Percentiles rank a stretch among this genome's conserved stretches.
Conservation (phyloP, 495 filamentous ascomycete species). For the Aspergillus heteromorphus region DNA sequence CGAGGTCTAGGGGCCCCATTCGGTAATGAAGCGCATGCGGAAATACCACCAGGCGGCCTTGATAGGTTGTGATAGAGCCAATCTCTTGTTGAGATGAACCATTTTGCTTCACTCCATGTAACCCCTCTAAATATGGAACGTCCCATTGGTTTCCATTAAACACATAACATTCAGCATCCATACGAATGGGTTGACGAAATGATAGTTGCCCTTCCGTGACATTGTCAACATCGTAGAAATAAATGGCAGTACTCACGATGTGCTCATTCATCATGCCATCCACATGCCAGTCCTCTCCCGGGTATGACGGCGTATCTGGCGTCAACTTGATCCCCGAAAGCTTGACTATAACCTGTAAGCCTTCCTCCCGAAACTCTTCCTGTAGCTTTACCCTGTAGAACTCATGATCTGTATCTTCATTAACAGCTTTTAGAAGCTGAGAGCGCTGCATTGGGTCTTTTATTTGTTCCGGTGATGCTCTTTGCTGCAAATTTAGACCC, state of each 20-base stretch:
- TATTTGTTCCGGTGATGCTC: too few species aligned
- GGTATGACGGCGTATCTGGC: conserved; percentile 9
- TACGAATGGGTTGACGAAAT: conserved; percentile 3
- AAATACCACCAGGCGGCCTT: conserved; percentile 7
- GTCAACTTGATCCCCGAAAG: conserved; percentile 11
- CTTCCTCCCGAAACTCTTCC: conserved; percentile 10
- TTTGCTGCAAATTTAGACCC: too few species aligned
- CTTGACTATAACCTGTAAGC: conserved; percentile 13
- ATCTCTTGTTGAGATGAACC: too few species aligned
- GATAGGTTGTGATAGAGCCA: conserved; percentile 1
- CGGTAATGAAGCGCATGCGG: conserved; percentile 8
- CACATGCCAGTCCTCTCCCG: conserved; percentile 12
- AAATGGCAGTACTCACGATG: conserved; percentile 11
- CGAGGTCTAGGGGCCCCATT: conserved; percentile 8
- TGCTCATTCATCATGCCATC: conserved; percentile 15
- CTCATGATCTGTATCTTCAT: conserved; percentile 12
- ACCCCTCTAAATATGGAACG: too few species aligned
- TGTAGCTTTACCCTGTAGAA: conserved; percentile 10
- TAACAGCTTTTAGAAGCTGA: too few species aligned
- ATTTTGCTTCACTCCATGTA: too few species aligned
- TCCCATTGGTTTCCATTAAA: not conserved
- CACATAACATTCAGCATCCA: not conserved
- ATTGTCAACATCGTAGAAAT: conserved; percentile 9
- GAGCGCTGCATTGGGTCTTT: too few species aligned
- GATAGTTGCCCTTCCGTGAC: conserved; percentile 6